Percentiles rank a stretch among this genome's conserved stretches.
phyloP scores from a whole-genome alignment of 106 monocot genomes.

The Vanilla planifolia region DNA sequence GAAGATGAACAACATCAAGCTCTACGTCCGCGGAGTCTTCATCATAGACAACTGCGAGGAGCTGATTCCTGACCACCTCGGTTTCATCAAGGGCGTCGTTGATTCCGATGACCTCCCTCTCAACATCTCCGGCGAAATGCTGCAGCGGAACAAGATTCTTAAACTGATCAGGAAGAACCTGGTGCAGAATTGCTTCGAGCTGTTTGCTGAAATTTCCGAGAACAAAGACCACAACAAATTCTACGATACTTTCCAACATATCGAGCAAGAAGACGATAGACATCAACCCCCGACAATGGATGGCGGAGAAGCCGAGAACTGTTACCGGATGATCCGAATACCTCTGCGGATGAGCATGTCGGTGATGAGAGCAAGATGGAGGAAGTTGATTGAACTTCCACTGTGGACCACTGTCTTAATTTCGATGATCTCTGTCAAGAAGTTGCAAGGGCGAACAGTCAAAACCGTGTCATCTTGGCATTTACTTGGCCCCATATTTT shows the following conservation, averaged over 20 bases:
- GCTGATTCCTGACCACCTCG: conserved; percentile 36
- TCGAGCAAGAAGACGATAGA: conserved; percentile 48
- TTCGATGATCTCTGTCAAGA: too few species aligned
- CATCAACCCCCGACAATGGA: conserved; percentile 46
- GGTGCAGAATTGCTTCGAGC: conserved; percentile 37
- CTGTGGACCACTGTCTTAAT: too few species aligned
- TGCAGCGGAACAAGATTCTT: conserved; percentile 44
- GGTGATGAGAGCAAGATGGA: conserved; percentile 44
- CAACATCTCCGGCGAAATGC: conserved; percentile 36
- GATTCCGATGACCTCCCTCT: conserved; percentile 49
- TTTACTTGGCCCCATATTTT: too few species aligned
- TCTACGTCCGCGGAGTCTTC: conserved; percentile 40
- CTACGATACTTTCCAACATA: conserved; percentile 47
- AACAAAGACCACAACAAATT: conserved; percentile 46
- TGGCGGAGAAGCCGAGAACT: conserved; percentile 28
- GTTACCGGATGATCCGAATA: conserved; percentile 18
- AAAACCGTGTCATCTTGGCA: too few species aligned
- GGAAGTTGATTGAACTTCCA: conserved; percentile 47
- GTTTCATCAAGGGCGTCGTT: conserved; percentile 41
- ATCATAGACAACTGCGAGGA: conserved; percentile 53
- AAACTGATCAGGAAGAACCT: conserved; percentile 38
- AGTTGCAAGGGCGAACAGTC: too few species aligned
- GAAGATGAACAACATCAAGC: conserved; percentile 43
- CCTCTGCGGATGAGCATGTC: conserved; percentile 27
- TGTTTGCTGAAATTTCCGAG: conserved; percentile 38